Base-by-base conservation (phyloP, 106 monocot genomes). In the Dendrobium huoshanense region DNA sequence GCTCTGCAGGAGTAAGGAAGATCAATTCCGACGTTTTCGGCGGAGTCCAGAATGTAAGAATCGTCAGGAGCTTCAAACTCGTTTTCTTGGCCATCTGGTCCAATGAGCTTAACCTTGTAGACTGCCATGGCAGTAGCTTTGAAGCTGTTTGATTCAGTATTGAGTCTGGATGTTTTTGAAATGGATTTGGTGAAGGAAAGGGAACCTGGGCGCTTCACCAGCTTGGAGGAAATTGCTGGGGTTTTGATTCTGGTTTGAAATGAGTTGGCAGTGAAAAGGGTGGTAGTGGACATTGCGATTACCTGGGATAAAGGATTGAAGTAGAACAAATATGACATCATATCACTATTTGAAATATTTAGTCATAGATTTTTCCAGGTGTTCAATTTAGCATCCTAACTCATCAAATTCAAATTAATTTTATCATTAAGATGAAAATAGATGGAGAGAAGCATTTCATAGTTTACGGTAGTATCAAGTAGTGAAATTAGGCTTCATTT, bases 1-100 rank as follows among this genome's bases (percentile, higher is more conserved):
- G 85, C 85, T 49, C 78, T 70, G 78, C 85, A 85, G 10, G 85
- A 85, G 59, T 85, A 85, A 40, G 85, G 85, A 2, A 85, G 81
- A n/a, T 85, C 85, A 7, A 85, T 10, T 40, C 85, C 85, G 7
- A 75, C 85, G 15, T n/a, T 41, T 64, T 85, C 85, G 1, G 85
- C 85, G 22, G 85, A 58, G 45, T 85, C 85, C 17, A 85, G 81
- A 56, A 85, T 85, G 81, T 85, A 85, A 4, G 77, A 18, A 27
- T 81, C 81, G 37, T 85, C 85, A 3, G 85, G 85, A 24, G 81
- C 85, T 10, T 85, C 85, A 24, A 85, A 79, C 79, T 81, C 85
- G 29, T 78, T n/a, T 61, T 78, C 79, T 9, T 79, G n/a, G 19
- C 85, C 85, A 15, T 85, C 81, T 2, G 81, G 81, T 0, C 41